Percentiles rank a stretch among this genome's conserved stretches.
Conservation (phyloP, 495 filamentous ascomycete genomes). For the Lophiotrema nucula region DNA sequence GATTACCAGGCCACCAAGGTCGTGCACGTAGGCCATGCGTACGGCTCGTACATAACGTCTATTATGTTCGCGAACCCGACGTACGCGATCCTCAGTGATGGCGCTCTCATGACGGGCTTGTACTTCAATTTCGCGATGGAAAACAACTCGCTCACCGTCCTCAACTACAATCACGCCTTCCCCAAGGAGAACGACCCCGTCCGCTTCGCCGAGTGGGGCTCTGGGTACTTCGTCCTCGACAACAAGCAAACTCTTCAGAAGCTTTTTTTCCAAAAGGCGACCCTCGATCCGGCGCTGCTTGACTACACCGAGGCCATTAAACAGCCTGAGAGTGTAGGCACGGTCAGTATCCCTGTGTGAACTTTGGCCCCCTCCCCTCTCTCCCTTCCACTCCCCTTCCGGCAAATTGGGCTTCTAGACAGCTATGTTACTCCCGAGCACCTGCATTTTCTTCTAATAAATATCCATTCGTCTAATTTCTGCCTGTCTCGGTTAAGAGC, state of each 20-base stretch:
- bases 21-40: slow-evolving; percentile 5
- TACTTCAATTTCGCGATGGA: not conserved
- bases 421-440: no score
- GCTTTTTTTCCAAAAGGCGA: not conserved
- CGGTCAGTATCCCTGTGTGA: no score
- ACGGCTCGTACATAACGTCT: not conserved
- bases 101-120: not conserved
- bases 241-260: not conserved
- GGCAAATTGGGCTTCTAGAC: no score
- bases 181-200: not conserved
- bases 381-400: no score
- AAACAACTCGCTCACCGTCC: not conserved
- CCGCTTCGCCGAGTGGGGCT: not conserved
- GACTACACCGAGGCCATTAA: slow-evolving; percentile 4
- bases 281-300: not conserved
- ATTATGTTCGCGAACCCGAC: not conserved
- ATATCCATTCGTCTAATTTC: no score
- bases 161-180: not conserved
- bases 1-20: not conserved
- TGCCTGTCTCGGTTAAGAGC: no score
- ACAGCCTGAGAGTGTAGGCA: no score
- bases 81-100: not conserved
- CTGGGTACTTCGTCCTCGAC: not conserved
- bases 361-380: no score
- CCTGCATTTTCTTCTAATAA: no score